A percentile compares a stretch with the other conserved stretches of the same genome.
These are phyloP conservation scores for Avena eriantha DNA, from an alignment of 176 grass and related monocot genomes.

Conservation along the genomic window DNA sequence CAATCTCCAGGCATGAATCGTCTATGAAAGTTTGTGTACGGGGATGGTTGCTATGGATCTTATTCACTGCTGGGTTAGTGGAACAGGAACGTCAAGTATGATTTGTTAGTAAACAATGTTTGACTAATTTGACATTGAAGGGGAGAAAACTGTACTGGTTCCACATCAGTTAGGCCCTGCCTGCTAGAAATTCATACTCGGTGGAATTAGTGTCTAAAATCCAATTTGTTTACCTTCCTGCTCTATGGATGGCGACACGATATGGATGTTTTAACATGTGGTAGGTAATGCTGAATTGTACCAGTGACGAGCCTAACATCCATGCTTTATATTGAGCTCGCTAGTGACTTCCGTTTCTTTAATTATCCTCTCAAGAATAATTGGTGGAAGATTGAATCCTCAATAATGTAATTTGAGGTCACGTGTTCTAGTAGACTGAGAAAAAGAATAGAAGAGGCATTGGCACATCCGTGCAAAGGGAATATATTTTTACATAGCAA, in stretches of 20 bases:
- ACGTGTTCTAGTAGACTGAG: slow-evolving; percentile 7
- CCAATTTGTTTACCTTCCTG: background rate
- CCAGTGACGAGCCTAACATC: slow-evolving; percentile 7
- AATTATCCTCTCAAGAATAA: background rate
- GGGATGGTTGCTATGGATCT: background rate
- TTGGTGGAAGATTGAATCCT: background rate
- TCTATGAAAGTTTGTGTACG: too few species aligned
- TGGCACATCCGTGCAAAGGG: background rate
- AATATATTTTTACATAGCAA: background rate
- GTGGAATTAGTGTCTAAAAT: slow-evolving; percentile 1
- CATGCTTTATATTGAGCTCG: background rate
- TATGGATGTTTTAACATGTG: slow-evolving; percentile 51
- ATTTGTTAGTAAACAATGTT: slow-evolving; percentile 1
- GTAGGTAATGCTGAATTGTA: slow-evolving; percentile 41
- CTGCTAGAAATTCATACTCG: background rate
- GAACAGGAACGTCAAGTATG: slow-evolving; percentile 12
- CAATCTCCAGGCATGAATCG: too few species aligned
- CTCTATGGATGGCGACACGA: slow-evolving; percentile 37
- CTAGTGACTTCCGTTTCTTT: background rate
- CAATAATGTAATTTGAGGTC: background rate
- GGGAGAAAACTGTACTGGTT: background rate
- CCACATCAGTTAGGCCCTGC: slow-evolving; percentile 15
- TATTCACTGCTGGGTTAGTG: slow-evolving; percentile 2
- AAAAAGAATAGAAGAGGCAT: background rate
- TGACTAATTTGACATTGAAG: background rate